Conservation (phyloP, 306 rosid species). For the Amphicarpaea edgeworthii region DNA sequence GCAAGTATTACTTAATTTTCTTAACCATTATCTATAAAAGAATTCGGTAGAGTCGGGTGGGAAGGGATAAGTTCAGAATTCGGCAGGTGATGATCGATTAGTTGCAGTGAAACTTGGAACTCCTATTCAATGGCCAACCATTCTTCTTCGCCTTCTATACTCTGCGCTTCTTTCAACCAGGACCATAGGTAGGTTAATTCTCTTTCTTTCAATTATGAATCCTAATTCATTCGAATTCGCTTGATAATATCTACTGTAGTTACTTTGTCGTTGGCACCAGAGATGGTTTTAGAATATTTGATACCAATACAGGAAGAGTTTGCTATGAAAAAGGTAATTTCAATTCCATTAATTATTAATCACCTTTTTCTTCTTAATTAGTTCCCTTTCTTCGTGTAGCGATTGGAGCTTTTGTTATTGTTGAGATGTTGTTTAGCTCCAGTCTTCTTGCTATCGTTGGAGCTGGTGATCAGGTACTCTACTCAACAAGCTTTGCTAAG, state of each 20-base stretch:
- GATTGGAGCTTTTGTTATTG: slow-evolving; percentile 81
- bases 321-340: slow-evolving; percentile 74
- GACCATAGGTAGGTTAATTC: slow-evolving; percentile 61
- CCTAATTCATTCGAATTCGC: neutral
- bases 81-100: too few relatives aligned
- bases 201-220: neutral
- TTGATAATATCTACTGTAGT: slow-evolving; percentile 47
- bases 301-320: slow-evolving; percentile 76
- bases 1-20: neutral
- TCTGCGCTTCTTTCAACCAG: slow-evolving; percentile 94
- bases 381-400: slow-evolving; percentile 41
- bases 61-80: too few relatives aligned
- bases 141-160: slow-evolving; percentile 63
- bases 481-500: neutral
- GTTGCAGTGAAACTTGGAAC: neutral
- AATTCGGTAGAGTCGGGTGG: too few relatives aligned
- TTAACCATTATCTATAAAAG: neutral
- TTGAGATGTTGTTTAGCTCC: slow-evolving; percentile 88
- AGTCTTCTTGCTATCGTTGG: slow-evolving; percentile 98
- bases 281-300: slow-evolving; percentile 85
- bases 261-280: slow-evolving; percentile 83
- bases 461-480: slow-evolving; percentile 92
- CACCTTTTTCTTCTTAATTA: neutral
- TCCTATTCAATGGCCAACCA: slow-evolving; percentile 59
- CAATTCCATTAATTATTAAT: neutral